Percentiles rank a stretch among this genome's conserved stretches.
Conservation (phyloP, 2,329 filamentous ascomycete genomes). For the Fusarium multiceps region DNA sequence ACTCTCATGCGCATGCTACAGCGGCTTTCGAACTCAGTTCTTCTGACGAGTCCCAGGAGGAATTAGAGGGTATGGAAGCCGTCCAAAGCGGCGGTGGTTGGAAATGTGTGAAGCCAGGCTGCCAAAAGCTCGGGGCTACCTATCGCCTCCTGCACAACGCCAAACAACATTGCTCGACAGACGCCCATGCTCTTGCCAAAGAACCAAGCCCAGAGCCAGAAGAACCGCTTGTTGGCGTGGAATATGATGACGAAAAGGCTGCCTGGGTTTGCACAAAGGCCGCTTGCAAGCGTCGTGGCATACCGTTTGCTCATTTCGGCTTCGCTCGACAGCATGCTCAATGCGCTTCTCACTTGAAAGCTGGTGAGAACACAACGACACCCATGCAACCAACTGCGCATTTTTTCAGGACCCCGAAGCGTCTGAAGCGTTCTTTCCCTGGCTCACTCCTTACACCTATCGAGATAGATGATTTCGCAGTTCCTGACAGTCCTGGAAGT, state of each 20-base stretch:
- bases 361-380: neutral
- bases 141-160: neutral
- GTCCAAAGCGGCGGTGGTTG: neutral
- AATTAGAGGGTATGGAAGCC: conserved; percentile 3
- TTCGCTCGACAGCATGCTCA: neutral
- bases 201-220: neutral
- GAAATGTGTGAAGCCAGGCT: conserved; percentile 8
- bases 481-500: conserved; percentile 14
- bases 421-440: neutral
- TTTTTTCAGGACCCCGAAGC: conserved; percentile 3
- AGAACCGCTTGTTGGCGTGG: neutral
- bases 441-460: conserved; percentile 11
- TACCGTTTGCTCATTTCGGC: neutral
- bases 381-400: neutral
- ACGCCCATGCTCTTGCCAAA: conserved; percentile 1
- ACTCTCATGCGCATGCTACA: conserved; percentile 4
- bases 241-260: neutral
- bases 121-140: neutral
- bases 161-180: neutral
- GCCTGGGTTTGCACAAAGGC: conserved; percentile 4
- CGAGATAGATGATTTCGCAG: neutral
- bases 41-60: conserved; percentile 4
- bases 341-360: neutral
- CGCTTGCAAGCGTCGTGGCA: neutral
- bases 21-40: conserved; percentile 7